phyloP scores from a whole-genome alignment of 345 rosid species.

The Linum trigynum region DNA sequence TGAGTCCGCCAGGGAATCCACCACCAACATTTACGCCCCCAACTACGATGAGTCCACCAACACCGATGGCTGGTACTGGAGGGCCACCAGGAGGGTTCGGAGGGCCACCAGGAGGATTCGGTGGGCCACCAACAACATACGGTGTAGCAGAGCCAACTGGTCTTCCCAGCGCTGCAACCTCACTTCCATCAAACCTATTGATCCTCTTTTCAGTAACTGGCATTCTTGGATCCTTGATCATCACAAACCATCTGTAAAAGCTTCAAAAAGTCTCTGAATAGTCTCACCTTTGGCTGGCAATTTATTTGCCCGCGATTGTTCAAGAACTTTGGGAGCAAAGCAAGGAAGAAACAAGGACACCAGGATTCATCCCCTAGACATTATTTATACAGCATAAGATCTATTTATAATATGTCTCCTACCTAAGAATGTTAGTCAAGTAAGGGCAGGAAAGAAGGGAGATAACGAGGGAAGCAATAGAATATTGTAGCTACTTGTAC shows the following conservation, averaged over 20 bases:
- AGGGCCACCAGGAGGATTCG: background rate
- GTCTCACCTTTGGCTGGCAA: slow-evolving; percentile 17
- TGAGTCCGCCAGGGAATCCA: slow-evolving; percentile 37
- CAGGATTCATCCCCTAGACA: slow-evolving; percentile 21
- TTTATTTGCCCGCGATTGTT: slow-evolving; percentile 22
- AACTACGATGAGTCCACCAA: slow-evolving; percentile 25
- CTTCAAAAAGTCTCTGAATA: slow-evolving; percentile 15
- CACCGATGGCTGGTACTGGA: slow-evolving; percentile 34
- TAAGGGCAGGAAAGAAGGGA: slow-evolving; percentile 10
- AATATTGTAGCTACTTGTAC: slow-evolving; percentile 42
- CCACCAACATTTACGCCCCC: slow-evolving; percentile 32
- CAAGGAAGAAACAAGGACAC: slow-evolving; percentile 22
- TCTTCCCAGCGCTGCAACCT: slow-evolving; percentile 62
- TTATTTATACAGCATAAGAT: slow-evolving; percentile 21
- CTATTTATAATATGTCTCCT: slow-evolving; percentile 30
- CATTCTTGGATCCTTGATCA: slow-evolving; percentile 28
- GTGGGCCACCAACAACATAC: slow-evolving; percentile 27
- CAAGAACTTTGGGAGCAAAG: slow-evolving; percentile 13
- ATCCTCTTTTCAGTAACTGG: slow-evolving; percentile 34
- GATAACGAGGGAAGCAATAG: slow-evolving; percentile 34
- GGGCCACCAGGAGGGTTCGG: background rate
- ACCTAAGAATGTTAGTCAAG: slow-evolving; percentile 31
- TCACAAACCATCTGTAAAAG: slow-evolving; percentile 32
- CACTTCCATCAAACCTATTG: slow-evolving; percentile 29
- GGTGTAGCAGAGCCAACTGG: slow-evolving; percentile 80